These are phyloP conservation scores for Psilocybe azurescens DNA, from an alignment of 768 basidiomycete species.

Conservation along the genomic window DNA sequence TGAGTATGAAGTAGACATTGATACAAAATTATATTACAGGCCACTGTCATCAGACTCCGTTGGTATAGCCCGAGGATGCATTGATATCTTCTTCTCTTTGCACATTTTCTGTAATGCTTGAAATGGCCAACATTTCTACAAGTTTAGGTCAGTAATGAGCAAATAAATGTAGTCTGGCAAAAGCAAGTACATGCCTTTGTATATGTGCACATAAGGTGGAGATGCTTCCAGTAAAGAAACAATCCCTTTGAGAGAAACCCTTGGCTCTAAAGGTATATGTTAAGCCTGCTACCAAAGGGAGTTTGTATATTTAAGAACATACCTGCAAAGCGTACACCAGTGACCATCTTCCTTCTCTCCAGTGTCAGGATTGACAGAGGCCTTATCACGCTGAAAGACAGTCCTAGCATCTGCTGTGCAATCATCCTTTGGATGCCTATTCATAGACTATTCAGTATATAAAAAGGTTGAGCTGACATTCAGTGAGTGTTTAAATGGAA, in stretches of 20 bases:
- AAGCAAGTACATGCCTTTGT: not conserved
- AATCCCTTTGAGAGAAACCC: not conserved
- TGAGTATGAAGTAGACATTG: not conserved
- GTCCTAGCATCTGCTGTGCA: not conserved
- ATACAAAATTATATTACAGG: too few relatives aligned
- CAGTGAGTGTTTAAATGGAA: not conserved
- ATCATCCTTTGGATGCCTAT: not conserved
- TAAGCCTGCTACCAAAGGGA: too few relatives aligned
- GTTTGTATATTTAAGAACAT: not conserved
- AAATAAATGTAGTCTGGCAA: too few relatives aligned
- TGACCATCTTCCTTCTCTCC: conserved; percentile 1
- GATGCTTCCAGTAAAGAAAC: not conserved
- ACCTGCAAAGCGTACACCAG: conserved; percentile 3
- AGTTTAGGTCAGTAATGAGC: too few relatives aligned
- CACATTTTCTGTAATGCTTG: too few relatives aligned
- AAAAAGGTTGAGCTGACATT: too few relatives aligned
- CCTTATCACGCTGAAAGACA: not conserved
- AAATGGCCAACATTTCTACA: too few relatives aligned
- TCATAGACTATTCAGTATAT: too few relatives aligned
- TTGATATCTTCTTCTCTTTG: too few relatives aligned
- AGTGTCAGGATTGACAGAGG: not conserved
- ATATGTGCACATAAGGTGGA: not conserved
- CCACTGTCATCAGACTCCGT: too few relatives aligned
- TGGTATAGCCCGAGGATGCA: too few relatives aligned
- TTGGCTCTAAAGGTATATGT: too few relatives aligned